phyloP scores from a whole-genome alignment of 768 basidiomycete genomes.

The Russula ochroleuca region DNA sequence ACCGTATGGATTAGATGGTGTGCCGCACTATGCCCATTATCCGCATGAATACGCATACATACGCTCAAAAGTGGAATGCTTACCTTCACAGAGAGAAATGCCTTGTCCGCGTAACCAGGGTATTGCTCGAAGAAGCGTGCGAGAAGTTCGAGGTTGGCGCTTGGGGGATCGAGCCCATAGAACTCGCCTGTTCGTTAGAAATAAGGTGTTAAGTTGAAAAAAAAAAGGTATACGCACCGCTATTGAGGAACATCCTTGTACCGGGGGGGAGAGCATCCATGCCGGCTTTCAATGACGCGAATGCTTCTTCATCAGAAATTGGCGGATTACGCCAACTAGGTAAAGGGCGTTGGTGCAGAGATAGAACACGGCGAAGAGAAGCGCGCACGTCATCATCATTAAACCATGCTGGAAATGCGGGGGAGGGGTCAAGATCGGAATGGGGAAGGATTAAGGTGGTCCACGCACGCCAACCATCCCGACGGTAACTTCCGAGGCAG shows the following conservation, averaged over 20 bases:
- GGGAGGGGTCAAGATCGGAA: not conserved
- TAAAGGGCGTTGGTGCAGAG: not conserved
- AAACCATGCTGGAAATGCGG: constrained; percentile 38
- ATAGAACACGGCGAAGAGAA: not conserved
- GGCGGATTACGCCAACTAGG: constrained; percentile 30
- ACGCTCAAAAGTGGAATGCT: not conserved
- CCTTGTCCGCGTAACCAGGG: constrained; percentile 43
- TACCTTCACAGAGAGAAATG: constrained; percentile 50
- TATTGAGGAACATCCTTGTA: constrained; percentile 51
- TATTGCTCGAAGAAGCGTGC: constrained; percentile 47
- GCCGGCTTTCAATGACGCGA: constrained; percentile 55
- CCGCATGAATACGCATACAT: not conserved
- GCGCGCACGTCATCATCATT: constrained; percentile 53
- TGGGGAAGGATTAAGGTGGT: not conserved
- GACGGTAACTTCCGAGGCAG: constrained; percentile 38
- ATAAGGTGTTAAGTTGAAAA: not conserved
- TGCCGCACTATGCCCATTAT: constrained; percentile 14
- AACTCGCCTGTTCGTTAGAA: constrained; percentile 44
- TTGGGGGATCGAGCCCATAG: constrained; percentile 45
- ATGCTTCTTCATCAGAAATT: constrained; percentile 54
- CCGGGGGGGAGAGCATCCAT: constrained; percentile 42
- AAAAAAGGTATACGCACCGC: constrained; percentile 35
- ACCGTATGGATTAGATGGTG: constrained; percentile 16
- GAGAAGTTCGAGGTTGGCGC: constrained; percentile 48
- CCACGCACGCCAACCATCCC: constrained; percentile 41